Evolutionary conservation across 805 yeast genomes (phyloP).

Genomic region (Saccharomycopsis sp.): DNA sequence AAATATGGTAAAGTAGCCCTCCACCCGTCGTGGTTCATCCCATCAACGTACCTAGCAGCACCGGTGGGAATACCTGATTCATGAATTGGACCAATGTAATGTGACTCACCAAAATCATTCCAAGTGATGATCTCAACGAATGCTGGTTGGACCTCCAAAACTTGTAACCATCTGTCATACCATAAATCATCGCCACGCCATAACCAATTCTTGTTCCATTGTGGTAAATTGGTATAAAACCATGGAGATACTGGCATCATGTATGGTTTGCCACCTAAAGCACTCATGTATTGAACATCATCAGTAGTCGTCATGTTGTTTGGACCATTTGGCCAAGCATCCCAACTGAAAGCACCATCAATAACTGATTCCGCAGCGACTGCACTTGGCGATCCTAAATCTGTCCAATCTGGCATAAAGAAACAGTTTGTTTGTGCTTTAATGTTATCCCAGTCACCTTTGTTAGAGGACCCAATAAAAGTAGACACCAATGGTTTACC

Average conservation of each 20-base stretch:
- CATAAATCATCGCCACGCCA: constrained; percentile 3
- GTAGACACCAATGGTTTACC: constrained; percentile 1
- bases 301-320: background rate
- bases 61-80: background rate
- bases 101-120: constrained; percentile 2
- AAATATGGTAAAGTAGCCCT: background rate
- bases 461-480: background rate
- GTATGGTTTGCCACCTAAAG: background rate
- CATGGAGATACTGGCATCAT: constrained; percentile 4
- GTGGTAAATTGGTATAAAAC: constrained; percentile 1
- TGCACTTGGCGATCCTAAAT: background rate
- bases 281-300: background rate
- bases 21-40: constrained; percentile 4
- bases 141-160: background rate
- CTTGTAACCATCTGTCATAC: constrained; percentile 2
- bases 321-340: constrained; percentile 4
- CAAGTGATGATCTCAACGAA: background rate
- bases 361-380: background rate
- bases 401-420: constrained; percentile 3
- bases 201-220: constrained; percentile 5
- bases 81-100: background rate
- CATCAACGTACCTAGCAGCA: background rate
- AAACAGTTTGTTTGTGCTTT: background rate
- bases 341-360: constrained; percentile 3
- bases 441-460: constrained; percentile 1